Conservation (phyloP, 2,329 filamentous ascomycete species). For the Nemania serpens region DNA sequence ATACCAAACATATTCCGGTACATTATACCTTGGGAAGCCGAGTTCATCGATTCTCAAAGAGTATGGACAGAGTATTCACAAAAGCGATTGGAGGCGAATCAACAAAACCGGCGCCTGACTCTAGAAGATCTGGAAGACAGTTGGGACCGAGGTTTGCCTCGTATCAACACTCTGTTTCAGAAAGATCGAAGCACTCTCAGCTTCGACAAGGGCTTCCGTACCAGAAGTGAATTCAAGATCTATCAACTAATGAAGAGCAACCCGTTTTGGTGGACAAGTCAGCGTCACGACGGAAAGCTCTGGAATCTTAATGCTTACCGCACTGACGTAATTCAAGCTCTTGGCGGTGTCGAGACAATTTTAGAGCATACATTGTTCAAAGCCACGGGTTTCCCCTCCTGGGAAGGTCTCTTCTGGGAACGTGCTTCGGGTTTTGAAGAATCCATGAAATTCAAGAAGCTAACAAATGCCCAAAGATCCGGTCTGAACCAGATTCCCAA, state of each 20-base stretch:
- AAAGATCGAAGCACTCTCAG: constrained; percentile 96
- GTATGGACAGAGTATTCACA: constrained; percentile 99
- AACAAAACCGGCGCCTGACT: constrained; percentile 92
- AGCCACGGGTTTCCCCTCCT: constrained; percentile 92
- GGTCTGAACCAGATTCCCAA: constrained; percentile 99
- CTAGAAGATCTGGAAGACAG: constrained; percentile 96
- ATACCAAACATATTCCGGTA: constrained; percentile 99
- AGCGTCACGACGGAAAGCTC: constrained; percentile 93
- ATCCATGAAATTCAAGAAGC: constrained; percentile 96
- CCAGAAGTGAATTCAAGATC: constrained; percentile 94
- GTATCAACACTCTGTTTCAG: constrained; percentile 98
- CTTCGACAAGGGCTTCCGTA: constrained; percentile 98
- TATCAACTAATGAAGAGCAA: constrained; percentile 99
- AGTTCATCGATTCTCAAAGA: constrained; percentile 98
- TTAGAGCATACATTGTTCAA: constrained; percentile 97
- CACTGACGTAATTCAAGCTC: constrained; percentile 93
- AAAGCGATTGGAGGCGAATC: constrained; percentile 94
- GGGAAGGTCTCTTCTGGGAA: constrained; percentile 92
- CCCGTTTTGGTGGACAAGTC: constrained; percentile 99
- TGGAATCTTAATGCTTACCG: constrained; percentile 97
- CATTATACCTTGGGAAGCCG: constrained; percentile 98
- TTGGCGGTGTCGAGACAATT: constrained; percentile 97
- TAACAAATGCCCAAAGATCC: constrained; percentile 94
- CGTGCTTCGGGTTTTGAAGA: constrained; percentile 65
- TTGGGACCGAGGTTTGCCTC: constrained; percentile 95